phyloP scores from a whole-genome alignment of 805 yeast species.

The Spencermartinsiella europaea region DNA sequence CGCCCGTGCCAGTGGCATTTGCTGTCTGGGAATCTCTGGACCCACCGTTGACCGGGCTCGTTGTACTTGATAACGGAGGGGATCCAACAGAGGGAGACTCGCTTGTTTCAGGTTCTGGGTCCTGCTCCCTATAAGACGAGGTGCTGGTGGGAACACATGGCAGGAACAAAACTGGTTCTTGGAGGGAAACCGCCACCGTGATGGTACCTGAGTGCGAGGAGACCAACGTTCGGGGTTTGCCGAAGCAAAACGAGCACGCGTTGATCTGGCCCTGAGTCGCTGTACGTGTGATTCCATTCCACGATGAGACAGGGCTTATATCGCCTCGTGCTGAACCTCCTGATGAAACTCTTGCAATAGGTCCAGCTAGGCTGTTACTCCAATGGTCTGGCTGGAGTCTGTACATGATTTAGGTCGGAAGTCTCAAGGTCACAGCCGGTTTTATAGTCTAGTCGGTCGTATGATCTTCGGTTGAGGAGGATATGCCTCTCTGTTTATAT shows the following conservation, averaged over 20 bases:
- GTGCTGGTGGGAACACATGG: constrained; percentile 19
- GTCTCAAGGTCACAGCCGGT: too few relatives aligned
- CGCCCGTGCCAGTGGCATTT: neutral
- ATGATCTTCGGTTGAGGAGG: too few relatives aligned
- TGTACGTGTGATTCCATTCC: neutral
- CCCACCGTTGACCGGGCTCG: too few relatives aligned
- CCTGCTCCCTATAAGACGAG: constrained; percentile 16
- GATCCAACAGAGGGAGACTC: neutral
- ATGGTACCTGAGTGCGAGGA: constrained; percentile 31
- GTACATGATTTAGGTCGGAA: too few relatives aligned
- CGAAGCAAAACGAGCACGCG: constrained; percentile 25
- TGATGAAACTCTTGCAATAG: neutral
- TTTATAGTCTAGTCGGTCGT: too few relatives aligned
- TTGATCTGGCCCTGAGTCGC: neutral
- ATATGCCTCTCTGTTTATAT: too few relatives aligned
- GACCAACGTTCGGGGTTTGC: constrained; percentile 27
- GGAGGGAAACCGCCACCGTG: constrained; percentile 29
- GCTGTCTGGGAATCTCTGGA: neutral
- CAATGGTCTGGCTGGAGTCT: neutral
- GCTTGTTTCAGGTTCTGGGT: constrained; percentile 4
- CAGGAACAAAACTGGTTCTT: constrained; percentile 30
- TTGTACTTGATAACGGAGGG: too few relatives aligned
- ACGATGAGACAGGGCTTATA: neutral
- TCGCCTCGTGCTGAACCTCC: neutral
- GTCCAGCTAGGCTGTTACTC: neutral